Evolutionary conservation across 345 rosid species (phyloP).

Genomic region (Triadica sebifera): DNA sequence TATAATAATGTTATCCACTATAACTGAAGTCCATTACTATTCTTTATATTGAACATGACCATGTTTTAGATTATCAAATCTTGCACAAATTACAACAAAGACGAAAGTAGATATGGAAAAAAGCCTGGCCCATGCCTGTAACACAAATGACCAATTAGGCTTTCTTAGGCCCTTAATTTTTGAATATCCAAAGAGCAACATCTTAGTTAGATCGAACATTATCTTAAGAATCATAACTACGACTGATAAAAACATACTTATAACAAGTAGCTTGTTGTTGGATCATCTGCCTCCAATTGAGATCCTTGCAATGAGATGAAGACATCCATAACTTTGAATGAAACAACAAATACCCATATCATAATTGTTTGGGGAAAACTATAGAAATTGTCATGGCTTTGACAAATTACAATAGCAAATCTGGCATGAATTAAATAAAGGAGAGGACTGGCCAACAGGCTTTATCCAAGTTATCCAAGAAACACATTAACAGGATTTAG

Average conservation of each 20-base stretch:
- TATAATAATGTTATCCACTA: too few relatives aligned
- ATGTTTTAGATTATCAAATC: too few relatives aligned
- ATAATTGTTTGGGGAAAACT: background rate
- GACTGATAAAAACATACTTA: conserved; percentile 49
- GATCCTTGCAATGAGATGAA: conserved; percentile 94
- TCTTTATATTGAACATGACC: too few relatives aligned
- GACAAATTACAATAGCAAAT: background rate
- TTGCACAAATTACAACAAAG: too few relatives aligned
- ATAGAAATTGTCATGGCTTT: background rate
- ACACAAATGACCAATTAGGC: conserved; percentile 12
- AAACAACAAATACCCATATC: background rate
- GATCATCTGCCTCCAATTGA: conserved; percentile 95
- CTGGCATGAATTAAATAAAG: background rate
- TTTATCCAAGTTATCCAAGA: background rate
- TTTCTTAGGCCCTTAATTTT: background rate
- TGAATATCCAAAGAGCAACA: background rate
- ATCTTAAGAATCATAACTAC: background rate
- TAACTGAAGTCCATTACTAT: too few relatives aligned
- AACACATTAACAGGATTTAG: background rate
- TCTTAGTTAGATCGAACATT: background rate
- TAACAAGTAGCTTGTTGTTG: conserved; percentile 95
- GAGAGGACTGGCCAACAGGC: too few relatives aligned
- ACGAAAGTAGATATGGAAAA: too few relatives aligned
- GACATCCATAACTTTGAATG: conserved; percentile 86
- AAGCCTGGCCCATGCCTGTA: conserved; percentile 98